Base-by-base conservation (phyloP, 1,284 basidiomycete species). In the Coniophora puteana region DNA sequence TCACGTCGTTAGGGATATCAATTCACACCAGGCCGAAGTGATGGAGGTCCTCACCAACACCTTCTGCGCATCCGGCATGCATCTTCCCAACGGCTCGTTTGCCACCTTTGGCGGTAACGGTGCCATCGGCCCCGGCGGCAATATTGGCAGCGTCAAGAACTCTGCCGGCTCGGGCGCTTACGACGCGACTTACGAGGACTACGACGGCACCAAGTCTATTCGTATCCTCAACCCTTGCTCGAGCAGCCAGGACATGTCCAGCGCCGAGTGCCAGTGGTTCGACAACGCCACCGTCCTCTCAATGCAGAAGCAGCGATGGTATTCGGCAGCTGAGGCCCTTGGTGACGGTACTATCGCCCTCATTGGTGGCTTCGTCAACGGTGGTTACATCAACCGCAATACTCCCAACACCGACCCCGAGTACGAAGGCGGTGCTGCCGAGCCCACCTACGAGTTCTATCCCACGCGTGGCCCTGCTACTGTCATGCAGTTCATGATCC, bases 331-430 rank as follows among this genome's bases (percentile, higher is more conserved):
- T 29, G 86, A 89, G 55, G 63, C 83, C 16, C 70, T 86, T 4
- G 81, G 68, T 0, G 74, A 87, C 47, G 84, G 85, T 18, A 67
- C 69, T 2, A 58, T 90, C 41, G 84, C 78, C 20, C 65, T 91
- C 40, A 82, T 89, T 29, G 87, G 88, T 36, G 88, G 88, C n/a
- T 85, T 89, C 59, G 74, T 80, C 34, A 86, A 83, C 55, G 92
- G 92, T 48, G 83, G 84, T 14, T 92, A 93, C 61, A 76, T 93
- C 62, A 94, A 95, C 62, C 74, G 90, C 20, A 92, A 85, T 56
- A 69, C 64, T 25, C 83, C 83, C 24, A 83, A 83, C 51, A 58
- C 48, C 8, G 80, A 84, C 52, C 81, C 80, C 4, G 62, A 74
- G 0, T 71, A 68, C 53, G 78, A 81, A 54, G 82, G 82, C 41